These are phyloP conservation scores for Calonectria honghensis DNA, from an alignment of 2,329 filamentous ascomycete genomes.

Conservation along the genomic window DNA sequence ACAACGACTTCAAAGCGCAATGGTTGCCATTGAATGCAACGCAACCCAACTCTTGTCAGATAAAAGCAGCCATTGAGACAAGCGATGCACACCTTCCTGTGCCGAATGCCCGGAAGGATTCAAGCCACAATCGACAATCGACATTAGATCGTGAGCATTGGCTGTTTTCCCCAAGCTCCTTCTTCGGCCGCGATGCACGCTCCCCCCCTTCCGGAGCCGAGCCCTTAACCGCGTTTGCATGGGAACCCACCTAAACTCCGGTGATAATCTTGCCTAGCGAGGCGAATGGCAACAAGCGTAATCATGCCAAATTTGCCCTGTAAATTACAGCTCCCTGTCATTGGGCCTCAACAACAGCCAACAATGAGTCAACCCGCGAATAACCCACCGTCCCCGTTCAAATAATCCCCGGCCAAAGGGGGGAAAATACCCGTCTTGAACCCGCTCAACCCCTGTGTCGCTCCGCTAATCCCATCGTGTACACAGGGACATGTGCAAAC, in stretches of 20 bases:
- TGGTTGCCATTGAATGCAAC: neutral
- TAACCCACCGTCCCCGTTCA: neutral
- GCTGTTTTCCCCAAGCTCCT: neutral
- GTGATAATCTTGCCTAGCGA: slow-evolving; percentile 2
- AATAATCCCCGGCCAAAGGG: neutral
- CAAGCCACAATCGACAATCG: slow-evolving; percentile 2
- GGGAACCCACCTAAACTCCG: neutral
- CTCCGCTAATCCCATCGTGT: neutral
- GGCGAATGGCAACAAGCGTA: neutral
- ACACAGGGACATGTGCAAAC: no score
- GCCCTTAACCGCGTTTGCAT: neutral
- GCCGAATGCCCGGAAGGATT: slow-evolving; percentile 25
- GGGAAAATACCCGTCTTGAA: slow-evolving; percentile 17
- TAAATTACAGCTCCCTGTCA: slow-evolving; percentile 4
- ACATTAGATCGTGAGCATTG: neutral
- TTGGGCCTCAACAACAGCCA: neutral
- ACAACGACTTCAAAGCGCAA: neutral
- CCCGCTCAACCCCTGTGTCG: slow-evolving; percentile 14
- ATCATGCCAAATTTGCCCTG: slow-evolving; percentile 17
- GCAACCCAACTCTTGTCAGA: neutral
- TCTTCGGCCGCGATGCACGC: neutral
- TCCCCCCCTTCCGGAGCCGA: slow-evolving; percentile 10
- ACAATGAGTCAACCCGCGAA: neutral
- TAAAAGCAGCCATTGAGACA: neutral
- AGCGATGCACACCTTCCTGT: slow-evolving; percentile 10